These are phyloP conservation scores for Aspergillus sp. DNA, from an alignment of 2,329 filamentous ascomycete genomes.

Conservation along the genomic window DNA sequence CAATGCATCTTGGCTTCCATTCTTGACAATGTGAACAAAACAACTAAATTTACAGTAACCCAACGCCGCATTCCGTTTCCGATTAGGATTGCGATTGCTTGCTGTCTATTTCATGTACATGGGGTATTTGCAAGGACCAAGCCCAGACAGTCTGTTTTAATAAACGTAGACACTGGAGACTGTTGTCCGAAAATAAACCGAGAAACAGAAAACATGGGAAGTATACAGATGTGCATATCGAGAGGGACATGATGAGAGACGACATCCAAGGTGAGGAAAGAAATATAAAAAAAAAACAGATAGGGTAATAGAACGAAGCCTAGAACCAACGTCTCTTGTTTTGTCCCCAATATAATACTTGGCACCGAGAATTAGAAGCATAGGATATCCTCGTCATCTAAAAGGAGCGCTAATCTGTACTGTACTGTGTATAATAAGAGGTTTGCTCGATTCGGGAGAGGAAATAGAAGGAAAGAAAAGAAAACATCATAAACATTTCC, in stretches of 20 bases:
- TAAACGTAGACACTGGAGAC: background rate
- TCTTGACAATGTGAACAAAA: background rate
- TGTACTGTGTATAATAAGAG: background rate
- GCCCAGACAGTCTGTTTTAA: constrained; percentile 1
- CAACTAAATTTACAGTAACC: background rate
- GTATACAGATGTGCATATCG: background rate
- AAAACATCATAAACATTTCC: constrained; percentile 2
- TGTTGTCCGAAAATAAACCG: background rate
- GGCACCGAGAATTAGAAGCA: background rate
- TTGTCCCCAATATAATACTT: background rate
- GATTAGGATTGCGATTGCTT: background rate
- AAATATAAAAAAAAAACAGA: background rate
- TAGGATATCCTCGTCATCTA: background rate
- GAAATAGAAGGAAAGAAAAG: constrained; percentile 2
- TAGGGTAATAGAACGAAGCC: background rate
- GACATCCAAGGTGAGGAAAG: background rate
- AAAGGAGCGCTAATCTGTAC: background rate
- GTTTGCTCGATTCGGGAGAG: background rate
- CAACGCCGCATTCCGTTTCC: background rate
- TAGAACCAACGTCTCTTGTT: background rate
- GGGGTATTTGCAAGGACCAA: constrained; percentile 18
- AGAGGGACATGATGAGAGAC: background rate
- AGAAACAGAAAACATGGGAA: background rate
- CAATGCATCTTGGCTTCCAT: background rate
- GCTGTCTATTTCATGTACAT: constrained; percentile 13